phyloP scores from a whole-genome alignment of 192 early-diverging fungal genomes.

The Umbelopsis vinacea region DNA sequence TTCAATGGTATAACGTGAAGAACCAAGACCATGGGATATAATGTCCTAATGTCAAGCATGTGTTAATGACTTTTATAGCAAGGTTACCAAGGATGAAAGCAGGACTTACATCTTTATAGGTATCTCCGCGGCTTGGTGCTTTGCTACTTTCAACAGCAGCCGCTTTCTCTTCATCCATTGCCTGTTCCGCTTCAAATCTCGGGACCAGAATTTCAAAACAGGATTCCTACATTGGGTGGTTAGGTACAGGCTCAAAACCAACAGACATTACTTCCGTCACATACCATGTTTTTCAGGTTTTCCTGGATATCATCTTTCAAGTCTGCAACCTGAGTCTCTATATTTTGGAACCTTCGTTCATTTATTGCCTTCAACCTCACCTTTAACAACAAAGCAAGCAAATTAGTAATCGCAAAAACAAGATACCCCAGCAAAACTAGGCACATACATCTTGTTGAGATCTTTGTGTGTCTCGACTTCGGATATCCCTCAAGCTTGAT shows the following conservation, averaged over 20 bases:
- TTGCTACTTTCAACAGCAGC: neutral
- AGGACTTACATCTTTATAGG: conserved; percentile 1
- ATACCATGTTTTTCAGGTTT: conserved; percentile 48
- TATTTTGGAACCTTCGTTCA: conserved; percentile 39
- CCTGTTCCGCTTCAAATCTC: conserved; percentile 38
- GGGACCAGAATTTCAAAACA: conserved; percentile 60
- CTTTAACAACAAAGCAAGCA: neutral
- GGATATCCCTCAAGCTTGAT: conserved; percentile 5
- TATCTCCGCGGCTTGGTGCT: neutral
- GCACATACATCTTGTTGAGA: conserved; percentile 32
- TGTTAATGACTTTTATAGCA: neutral
- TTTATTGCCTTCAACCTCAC: conserved; percentile 39
- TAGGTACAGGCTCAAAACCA: neutral
- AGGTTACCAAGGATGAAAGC: neutral
- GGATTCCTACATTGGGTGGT: conserved; percentile 27
- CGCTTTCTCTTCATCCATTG: neutral
- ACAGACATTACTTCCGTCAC: neutral
- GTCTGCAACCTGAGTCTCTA: conserved; percentile 46
- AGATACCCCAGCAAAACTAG: neutral
- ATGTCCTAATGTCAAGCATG: conserved; percentile 3
- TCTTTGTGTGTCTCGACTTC: conserved; percentile 6
- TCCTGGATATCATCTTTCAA: conserved; percentile 45
- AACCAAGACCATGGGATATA: conserved; percentile 59
- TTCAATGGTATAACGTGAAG: conserved; percentile 62
- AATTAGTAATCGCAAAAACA: neutral